Evolutionary conservation across 257 asterid genomes (phyloP).

Genomic region (Vinca minor): DNA sequence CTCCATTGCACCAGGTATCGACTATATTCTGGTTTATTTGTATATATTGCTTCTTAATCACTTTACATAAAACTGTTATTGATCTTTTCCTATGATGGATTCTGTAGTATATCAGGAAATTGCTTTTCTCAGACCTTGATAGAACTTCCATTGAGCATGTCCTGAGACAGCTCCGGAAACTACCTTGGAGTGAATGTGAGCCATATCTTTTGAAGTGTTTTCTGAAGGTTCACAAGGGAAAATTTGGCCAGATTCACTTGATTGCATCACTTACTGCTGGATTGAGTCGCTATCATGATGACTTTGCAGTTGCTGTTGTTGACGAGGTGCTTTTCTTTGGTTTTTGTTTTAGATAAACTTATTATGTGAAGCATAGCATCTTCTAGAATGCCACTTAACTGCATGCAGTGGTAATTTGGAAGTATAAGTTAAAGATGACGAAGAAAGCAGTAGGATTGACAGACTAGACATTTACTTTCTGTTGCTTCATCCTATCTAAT

Average conservation of each 20-base stretch:
- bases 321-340: no score
- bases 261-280: no score
- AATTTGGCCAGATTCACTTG: conserved; percentile 96
- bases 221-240: conserved; percentile 96
- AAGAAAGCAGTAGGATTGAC: background rate
- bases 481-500: conserved; percentile 1
- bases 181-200: conserved; percentile 95
- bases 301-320: conserved; percentile 81
- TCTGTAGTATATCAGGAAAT: conserved; percentile 85
- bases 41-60: conserved; percentile 14
- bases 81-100: conserved; percentile 12
- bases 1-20: conserved; percentile 87
- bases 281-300: conserved; percentile 93
- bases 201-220: conserved; percentile 78
- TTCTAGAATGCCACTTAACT: background rate
- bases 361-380: background rate
- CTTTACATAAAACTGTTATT: conserved; percentile 17
- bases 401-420: background rate
- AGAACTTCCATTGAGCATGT: conserved; percentile 87
- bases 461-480: background rate
- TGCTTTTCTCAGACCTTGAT: conserved; percentile 94
- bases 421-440: background rate
- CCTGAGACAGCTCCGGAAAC: conserved; percentile 85
- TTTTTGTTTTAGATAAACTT: conserved; percentile 12
- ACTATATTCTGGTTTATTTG: conserved; percentile 11